Evolutionary conservation across 768 basidiomycete species (phyloP), one percentile per base, ranked within the genome.

Genomic region (Termitomyces sp.): DNA sequence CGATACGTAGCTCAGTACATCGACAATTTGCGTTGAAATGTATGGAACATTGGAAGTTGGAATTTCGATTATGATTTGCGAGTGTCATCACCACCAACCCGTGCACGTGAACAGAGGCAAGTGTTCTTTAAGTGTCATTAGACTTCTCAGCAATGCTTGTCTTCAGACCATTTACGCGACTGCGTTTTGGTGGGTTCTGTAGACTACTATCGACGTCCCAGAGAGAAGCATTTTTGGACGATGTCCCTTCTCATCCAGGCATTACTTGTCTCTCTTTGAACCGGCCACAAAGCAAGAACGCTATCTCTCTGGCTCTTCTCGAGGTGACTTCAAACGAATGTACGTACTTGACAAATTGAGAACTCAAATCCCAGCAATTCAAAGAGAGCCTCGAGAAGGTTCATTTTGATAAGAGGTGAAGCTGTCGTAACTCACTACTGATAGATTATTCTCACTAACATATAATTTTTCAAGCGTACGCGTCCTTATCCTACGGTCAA

Each of bases 271-370:
- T 95, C 20, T 83, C 84, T n/a, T 81, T 95, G 57, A 90, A 94
- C 67, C 78, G 90, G 58, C 90, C 92, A 8, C 79, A 87, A 63
- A 86, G 83, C 64, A 93, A 86, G 79, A 96, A 96, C 73, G 92
- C 94, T 22, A 90, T 96, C 46, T 94, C 92, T 3, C 72, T 83
- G 59, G 74, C 75, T 36, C 78, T 96, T 61, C 75, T 96, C 33
- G 74, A 82, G 75, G 91, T 90, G 54, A 65, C 62, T 48, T 33
- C n/a, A 53, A 45, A 22, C 28, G 8, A 37, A 49, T 33, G n/a
- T 9, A 13, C 57, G 20, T 59, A 42, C 50, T 48, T 29, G 29
- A 24, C 52, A 33, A 13, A 18, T 15, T 46, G 41, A 58, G 24
- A 26, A 34, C 42, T 45, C 31, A 45, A 26, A 41, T 56, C 55